Evolutionary conservation across 2,329 filamentous ascomycete species (phyloP).

Genomic region (Cercospora sojina): DNA sequence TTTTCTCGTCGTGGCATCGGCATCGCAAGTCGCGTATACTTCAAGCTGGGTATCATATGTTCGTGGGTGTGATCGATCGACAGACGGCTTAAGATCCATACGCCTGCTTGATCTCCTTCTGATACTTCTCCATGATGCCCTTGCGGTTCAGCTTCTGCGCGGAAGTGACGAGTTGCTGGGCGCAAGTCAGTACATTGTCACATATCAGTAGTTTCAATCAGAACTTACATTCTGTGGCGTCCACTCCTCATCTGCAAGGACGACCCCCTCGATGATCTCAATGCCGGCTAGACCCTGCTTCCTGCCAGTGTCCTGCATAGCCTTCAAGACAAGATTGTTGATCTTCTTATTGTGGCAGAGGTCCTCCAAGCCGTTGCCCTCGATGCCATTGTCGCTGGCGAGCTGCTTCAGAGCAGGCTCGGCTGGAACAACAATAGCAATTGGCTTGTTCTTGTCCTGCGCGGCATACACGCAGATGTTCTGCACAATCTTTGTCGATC

Average conservation of each 20-base stretch:
- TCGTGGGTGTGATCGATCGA: background rate
- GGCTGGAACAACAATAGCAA: constrained; percentile 73
- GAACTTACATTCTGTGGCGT: constrained; percentile 73
- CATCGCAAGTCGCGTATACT: constrained; percentile 4
- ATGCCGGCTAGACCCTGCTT: constrained; percentile 66
- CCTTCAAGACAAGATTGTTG: constrained; percentile 64
- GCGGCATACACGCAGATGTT: constrained; percentile 89
- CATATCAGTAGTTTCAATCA: background rate
- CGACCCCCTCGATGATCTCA: constrained; percentile 73
- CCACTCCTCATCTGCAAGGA: constrained; percentile 84
- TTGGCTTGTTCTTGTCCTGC: constrained; percentile 69
- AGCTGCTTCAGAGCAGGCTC: constrained; percentile 58
- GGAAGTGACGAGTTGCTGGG: constrained; percentile 51
- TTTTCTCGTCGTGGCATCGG: background rate
- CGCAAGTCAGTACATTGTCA: constrained; percentile 24
- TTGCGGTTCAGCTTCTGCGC: constrained; percentile 56
- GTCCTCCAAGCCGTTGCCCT: constrained; percentile 61
- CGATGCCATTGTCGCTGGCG: constrained; percentile 58
- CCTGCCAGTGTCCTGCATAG: constrained; percentile 64
- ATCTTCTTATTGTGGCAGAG: constrained; percentile 69
- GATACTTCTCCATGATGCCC: constrained; percentile 51
- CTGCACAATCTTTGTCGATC: constrained; percentile 71
- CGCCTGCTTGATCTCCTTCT: constrained; percentile 51
- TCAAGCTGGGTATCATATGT: constrained; percentile 6
- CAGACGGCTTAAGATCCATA: constrained; percentile 37